A percentile compares a stretch with the other conserved stretches of the same genome.
These are phyloP conservation scores for Lachnellula occidentalis DNA, from an alignment of 2,329 filamentous ascomycete genomes.

Conservation along the genomic window DNA sequence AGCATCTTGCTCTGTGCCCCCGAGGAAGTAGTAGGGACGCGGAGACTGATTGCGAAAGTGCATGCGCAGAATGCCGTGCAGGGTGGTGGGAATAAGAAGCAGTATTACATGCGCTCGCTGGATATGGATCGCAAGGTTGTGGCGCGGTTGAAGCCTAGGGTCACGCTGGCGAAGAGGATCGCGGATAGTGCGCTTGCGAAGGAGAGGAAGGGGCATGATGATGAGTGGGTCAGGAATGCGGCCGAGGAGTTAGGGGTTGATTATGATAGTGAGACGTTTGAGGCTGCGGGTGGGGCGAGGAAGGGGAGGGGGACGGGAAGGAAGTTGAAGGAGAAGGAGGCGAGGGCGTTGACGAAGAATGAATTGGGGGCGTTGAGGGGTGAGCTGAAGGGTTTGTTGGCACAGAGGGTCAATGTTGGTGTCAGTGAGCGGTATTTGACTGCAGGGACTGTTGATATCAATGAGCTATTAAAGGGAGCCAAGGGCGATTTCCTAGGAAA, in stretches of 20 bases:
- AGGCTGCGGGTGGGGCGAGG: constrained; percentile 51
- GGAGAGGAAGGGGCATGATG: constrained; percentile 77
- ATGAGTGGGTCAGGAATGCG: constrained; percentile 76
- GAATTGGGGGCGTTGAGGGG: constrained; percentile 66
- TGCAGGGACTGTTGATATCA: constrained; percentile 76
- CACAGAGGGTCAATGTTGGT: constrained; percentile 73
- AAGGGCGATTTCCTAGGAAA: constrained; percentile 44
- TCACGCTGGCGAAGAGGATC: constrained; percentile 78
- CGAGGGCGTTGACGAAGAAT: constrained; percentile 61
- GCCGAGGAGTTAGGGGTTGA: constrained; percentile 93
- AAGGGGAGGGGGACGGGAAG: constrained; percentile 67
- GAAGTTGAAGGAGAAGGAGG: constrained; percentile 69
- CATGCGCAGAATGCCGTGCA: constrained; percentile 55
- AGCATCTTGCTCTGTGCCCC: constrained; percentile 87
- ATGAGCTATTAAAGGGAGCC: constrained; percentile 59
- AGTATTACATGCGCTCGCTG: constrained; percentile 71
- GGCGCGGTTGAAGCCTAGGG: constrained; percentile 67
- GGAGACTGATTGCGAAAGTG: constrained; percentile 80
- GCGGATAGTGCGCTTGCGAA: constrained; percentile 80
- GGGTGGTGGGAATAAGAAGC: constrained; percentile 39
- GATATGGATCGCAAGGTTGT: constrained; percentile 80
- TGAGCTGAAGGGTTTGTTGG: constrained; percentile 66
- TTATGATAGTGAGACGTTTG: constrained; percentile 85
- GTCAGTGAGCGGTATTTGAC: constrained; percentile 85
- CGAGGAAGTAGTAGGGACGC: constrained; percentile 81